Evolutionary conservation across 2,329 filamentous ascomycete species (phyloP).

Genomic region (Akanthomyces dipterigenus): DNA sequence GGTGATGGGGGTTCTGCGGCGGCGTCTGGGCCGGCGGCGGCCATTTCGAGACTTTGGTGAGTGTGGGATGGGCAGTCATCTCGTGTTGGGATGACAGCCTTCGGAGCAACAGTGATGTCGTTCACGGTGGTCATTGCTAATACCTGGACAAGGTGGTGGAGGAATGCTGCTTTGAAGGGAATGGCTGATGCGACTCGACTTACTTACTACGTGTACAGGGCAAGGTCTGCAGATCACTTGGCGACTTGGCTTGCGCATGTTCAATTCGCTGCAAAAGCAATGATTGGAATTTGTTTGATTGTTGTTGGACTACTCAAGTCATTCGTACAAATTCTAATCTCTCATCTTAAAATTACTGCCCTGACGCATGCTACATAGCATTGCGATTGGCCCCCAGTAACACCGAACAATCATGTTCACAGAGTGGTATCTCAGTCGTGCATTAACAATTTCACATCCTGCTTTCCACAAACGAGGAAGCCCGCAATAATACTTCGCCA

Average conservation of each 20-base stretch:
- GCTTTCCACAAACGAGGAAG: neutral
- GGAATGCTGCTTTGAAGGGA: neutral
- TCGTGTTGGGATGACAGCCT: neutral
- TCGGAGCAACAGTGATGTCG: neutral
- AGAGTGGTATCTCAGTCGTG: neutral
- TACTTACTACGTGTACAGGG: too few species aligned
- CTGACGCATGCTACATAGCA: neutral
- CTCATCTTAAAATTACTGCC: neutral
- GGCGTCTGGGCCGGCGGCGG: neutral
- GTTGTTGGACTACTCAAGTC: neutral
- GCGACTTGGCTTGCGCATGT: too few species aligned
- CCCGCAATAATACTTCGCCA: neutral
- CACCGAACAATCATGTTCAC: neutral
- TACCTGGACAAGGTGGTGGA: neutral
- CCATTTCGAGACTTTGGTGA: neutral
- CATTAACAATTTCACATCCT: neutral
- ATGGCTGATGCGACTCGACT: neutral
- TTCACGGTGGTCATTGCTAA: neutral
- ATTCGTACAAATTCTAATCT: neutral
- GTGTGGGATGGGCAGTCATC: neutral
- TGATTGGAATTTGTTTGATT: neutral
- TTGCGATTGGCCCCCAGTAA: neutral
- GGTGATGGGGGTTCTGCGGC: neutral
- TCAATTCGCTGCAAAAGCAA: neutral
- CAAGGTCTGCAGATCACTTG: neutral